These are phyloP conservation scores for Furculomyces boomerangus DNA, from an alignment of 371 early-diverging fungal species.

Conservation along the genomic window DNA sequence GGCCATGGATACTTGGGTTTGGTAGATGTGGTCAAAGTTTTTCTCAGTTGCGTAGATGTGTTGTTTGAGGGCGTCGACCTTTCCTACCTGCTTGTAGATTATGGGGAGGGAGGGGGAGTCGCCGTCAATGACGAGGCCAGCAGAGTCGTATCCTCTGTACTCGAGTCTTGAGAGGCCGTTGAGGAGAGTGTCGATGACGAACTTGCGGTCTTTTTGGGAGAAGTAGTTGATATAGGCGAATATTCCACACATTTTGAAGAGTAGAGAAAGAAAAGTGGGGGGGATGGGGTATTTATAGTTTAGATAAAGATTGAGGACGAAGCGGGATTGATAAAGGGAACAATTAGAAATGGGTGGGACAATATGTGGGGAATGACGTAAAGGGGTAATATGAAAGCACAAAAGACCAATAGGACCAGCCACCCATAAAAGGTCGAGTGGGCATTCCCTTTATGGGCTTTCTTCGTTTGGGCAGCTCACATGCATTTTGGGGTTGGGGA, in stretches of 20 bases:
- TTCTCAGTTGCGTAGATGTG: slow-evolving; percentile 45
- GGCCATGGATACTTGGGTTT: slow-evolving; percentile 85
- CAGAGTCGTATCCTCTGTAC: slow-evolving; percentile 98
- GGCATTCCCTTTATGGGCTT: no score
- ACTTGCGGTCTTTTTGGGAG: slow-evolving; percentile 63
- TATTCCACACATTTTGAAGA: slow-evolving; percentile 99
- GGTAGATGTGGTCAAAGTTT: slow-evolving; percentile 57
- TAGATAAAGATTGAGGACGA: no score
- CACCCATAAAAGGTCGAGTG: no score
- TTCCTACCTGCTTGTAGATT: slow-evolving; percentile 90
- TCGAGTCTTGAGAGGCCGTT: slow-evolving; percentile 95
- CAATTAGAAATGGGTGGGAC: no score
- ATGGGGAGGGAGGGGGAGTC: slow-evolving; percentile 47
- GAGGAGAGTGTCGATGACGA: slow-evolving; percentile 76
- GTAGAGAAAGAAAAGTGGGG: no score
- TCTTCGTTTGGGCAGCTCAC: no score
- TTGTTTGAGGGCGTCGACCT: slow-evolving; percentile 79
- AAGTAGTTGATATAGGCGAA: slow-evolving; percentile 92
- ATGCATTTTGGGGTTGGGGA: no score
- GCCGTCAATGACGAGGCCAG: slow-evolving; percentile 91
- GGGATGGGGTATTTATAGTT: no score
- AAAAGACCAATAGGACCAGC: no score
- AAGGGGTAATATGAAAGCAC: no score
- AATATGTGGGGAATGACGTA: no score
- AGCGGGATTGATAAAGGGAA: no score